phyloP scores from a whole-genome alignment of 139 green algal species.

The Picochlorum costavermella region DNA sequence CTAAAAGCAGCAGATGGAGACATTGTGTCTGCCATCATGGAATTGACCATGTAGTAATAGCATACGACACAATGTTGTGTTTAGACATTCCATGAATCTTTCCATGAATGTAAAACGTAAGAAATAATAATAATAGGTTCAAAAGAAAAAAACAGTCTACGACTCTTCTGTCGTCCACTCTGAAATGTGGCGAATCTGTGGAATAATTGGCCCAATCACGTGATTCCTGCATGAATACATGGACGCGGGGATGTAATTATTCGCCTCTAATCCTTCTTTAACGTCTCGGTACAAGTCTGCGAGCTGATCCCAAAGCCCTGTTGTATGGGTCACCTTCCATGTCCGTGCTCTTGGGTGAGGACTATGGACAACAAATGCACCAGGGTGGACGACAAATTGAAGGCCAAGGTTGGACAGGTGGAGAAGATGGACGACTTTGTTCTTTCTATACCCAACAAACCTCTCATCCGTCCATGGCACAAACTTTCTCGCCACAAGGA shows the following conservation, averaged over 20 bases:
- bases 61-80: not conserved
- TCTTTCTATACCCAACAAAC: conserved; percentile 40
- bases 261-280: conserved; percentile 20
- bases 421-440: conserved; percentile 42
- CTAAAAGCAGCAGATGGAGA: conserved; percentile 86
- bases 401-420: conserved; percentile 26
- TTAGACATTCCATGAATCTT: not conserved
- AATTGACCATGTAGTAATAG: conserved; percentile 52
- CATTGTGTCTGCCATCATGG: conserved; percentile 98
- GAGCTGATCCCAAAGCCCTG: conserved; percentile 36
- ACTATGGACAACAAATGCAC: conserved; percentile 41
- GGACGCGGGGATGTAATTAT: conserved; percentile 21
- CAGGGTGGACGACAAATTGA: conserved; percentile 41
- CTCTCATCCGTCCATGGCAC: conserved; percentile 39
- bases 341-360: conserved; percentile 37
- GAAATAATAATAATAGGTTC: not conserved
- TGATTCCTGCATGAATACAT: conserved; percentile 31
- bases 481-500: conserved; percentile 22
- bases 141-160: not conserved
- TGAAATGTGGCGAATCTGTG: conserved; percentile 1
- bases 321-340: conserved; percentile 37
- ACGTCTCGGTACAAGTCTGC: conserved; percentile 26
- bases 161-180: not conserved
- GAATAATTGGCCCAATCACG: conserved; percentile 15
- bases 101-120: not conserved